Conservation (phyloP, 129 eudicot genomes). For the Centella asiatica region DNA sequence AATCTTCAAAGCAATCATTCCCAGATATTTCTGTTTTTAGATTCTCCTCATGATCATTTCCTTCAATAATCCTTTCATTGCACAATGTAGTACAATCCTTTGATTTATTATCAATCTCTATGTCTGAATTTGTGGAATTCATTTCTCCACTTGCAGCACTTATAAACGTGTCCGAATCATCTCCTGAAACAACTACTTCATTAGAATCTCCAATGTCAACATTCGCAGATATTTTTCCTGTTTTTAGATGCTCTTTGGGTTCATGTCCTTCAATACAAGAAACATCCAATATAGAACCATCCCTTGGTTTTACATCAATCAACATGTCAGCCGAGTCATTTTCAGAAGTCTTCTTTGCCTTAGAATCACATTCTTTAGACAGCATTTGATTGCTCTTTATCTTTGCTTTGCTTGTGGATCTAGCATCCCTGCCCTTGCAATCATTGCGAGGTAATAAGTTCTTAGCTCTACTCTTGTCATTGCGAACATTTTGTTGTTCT, state of each 20-base stretch:
- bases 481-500: conserved; percentile 14
- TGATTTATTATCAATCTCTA: neutral
- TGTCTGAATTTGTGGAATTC: conserved; percentile 1
- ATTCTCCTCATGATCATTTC: neutral
- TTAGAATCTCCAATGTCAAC: conserved; percentile 1
- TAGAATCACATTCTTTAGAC: conserved; percentile 2
- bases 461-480: conserved; percentile 22
- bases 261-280: neutral
- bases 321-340: conserved; percentile 16
- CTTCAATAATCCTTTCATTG: neutral
- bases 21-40: neutral
- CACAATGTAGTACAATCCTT: neutral
- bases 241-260: conserved; percentile 15
- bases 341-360: conserved; percentile 7
- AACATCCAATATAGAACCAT: conserved; percentile 12
- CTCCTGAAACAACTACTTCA: conserved; percentile 11
- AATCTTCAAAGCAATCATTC: neutral
- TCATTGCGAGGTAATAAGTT: neutral
- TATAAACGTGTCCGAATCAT: conserved; percentile 9
- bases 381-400: conserved; percentile 18
- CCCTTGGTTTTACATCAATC: conserved; percentile 11
- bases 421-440: conserved; percentile 6
- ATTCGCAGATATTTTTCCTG: neutral
- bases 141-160: conserved; percentile 20
- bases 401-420: conserved; percentile 13